Evolutionary conservation across 768 basidiomycete genomes (phyloP), one percentile per base, ranked within the genome.

Genomic region (Psilocybe sp.): DNA sequence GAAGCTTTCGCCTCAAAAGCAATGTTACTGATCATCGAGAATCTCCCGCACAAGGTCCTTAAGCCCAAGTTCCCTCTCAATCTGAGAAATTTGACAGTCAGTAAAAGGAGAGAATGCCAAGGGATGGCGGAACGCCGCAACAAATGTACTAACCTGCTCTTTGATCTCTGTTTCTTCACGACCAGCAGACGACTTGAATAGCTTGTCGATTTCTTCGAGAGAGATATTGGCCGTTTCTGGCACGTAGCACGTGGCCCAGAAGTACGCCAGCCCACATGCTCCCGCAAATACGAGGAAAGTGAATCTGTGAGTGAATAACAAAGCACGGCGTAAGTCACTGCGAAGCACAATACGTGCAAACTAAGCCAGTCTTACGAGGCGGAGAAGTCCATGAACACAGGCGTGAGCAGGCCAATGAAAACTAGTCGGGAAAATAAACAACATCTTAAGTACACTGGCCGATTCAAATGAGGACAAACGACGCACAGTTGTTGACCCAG

Each of bases 161-260:
- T 78, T 82, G 52, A 79, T 53, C 13, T 60, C 59, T 8, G 63
- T 59, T 56, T 89, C 86, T 46, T 83, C 81, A 35, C 58, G 68
- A 0, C 79, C 84, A 13, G 73, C 81, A n/a, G 75, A 69, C 1
- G 80, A 79, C 36, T 71, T 72, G 58, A 91, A 90, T 10, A 89
- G 67, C 6, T 66, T 72, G 60, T 92, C 89, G 42, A 90, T 82
- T 61, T 89, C 87, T 56, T 92, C 89, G 1, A 91, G 65, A 6
- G 87, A 81, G 3, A 89, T 69, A 51, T 84, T 83, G 20, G 87
- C 86, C 12, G 89, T 92, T 68, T 92, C 89, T 2, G 88, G 89
- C 0, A 92, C 82, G 51, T 68, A 47, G 51, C 80, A 73, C 4
- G 80, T 85, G 20, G 84, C 73, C 89, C 89, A 92, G 37, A 89